phyloP scores from a whole-genome alignment of 2,329 filamentous ascomycete species.

The Onygenales sp. region DNA sequence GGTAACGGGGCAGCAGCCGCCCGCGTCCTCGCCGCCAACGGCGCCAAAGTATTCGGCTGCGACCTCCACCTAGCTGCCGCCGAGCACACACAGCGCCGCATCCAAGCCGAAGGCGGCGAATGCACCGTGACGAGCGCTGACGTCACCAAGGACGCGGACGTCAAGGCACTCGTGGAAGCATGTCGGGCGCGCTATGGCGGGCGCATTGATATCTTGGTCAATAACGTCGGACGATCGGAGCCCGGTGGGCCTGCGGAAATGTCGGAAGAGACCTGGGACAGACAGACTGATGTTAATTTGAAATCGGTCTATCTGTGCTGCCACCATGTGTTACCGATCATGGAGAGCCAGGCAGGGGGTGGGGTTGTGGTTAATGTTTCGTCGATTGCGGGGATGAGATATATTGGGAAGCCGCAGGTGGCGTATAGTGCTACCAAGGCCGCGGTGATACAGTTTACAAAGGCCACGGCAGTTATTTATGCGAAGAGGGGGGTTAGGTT shows the following conservation, averaged over 20 bases:
- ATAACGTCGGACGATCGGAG: slow-evolving; percentile 51
- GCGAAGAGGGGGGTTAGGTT: slow-evolving; percentile 33
- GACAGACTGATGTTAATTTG: slow-evolving; percentile 46
- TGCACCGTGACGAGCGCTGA: slow-evolving; percentile 38
- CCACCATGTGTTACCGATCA: slow-evolving; percentile 45
- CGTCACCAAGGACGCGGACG: slow-evolving; percentile 44
- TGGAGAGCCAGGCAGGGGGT: slow-evolving; percentile 37
- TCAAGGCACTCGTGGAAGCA: slow-evolving; percentile 44
- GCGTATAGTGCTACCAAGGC: slow-evolving; percentile 46
- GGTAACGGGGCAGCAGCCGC: slow-evolving; percentile 44
- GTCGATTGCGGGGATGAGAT: slow-evolving; percentile 44
- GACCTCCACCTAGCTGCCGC: slow-evolving; percentile 37
- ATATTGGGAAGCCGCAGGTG: slow-evolving; percentile 44
- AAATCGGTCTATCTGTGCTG: slow-evolving; percentile 47
- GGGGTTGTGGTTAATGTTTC: slow-evolving; percentile 41
- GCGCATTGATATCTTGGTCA: slow-evolving; percentile 51
- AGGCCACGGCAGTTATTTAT: slow-evolving; percentile 39
- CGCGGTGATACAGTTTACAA: slow-evolving; percentile 43
- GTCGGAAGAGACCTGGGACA: slow-evolving; percentile 42
- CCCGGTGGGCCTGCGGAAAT: slow-evolving; percentile 42
- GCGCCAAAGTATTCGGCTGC: slow-evolving; percentile 43
- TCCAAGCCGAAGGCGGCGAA: slow-evolving; percentile 23
- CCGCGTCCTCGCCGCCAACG: slow-evolving; percentile 39
- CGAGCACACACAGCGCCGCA: slow-evolving; percentile 30
- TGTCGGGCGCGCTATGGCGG: slow-evolving; percentile 42